Evolutionary conservation across 2,329 filamentous ascomycete species (phyloP), one percentile per base, ranked within the genome.

Genomic region (Stemphylium vesicarium): DNA sequence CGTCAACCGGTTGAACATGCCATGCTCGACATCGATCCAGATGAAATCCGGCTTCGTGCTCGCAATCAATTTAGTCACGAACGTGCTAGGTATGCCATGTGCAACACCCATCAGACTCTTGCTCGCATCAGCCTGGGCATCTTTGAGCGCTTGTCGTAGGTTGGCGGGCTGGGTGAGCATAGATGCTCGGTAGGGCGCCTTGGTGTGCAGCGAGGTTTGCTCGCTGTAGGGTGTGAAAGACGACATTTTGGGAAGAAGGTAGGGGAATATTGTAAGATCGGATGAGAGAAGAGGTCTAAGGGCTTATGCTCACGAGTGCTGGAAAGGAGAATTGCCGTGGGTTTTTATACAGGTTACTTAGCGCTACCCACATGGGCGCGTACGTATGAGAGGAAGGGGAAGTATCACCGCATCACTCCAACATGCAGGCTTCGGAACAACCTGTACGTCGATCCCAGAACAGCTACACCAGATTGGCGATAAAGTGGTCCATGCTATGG

Each of bases 11-110:
- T 67, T 63, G 45, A 65, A 70, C 62, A 70, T 68, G 43, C 64
- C 65, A 43, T 70, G 65, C 50, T 68, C 65, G 6, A 70, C 66
- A 24, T 70, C 65, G 11, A 68, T 62, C 59, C 60, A 70, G 54
- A 68, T 62, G 45, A 68, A 68, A 42, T 70, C 65, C 1, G 67
- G 64, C 52, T 66, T 68, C 15, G 64, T 59, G n/a, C 57, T 62
- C 13, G 65, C 67, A 36, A 70, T 56, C 7, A 68, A 50, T 50
- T 70, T 70, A 24, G 66, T 70, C 9, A 68, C 57, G 16, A 68
- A 70, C 9, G 55, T 59, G 35, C 61, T 68, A 31, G 65, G 66
- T 24, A 68, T 68, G 9, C 65, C 64, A 18, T 68, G 65, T 8
- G 65, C 65, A n/a, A 69, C 50, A 10, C 65, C 65, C n/a, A 70